These are phyloP conservation scores for Trichoderma koningiopsis DNA, from an alignment of 2,329 filamentous ascomycete genomes.

Conservation along the genomic window DNA sequence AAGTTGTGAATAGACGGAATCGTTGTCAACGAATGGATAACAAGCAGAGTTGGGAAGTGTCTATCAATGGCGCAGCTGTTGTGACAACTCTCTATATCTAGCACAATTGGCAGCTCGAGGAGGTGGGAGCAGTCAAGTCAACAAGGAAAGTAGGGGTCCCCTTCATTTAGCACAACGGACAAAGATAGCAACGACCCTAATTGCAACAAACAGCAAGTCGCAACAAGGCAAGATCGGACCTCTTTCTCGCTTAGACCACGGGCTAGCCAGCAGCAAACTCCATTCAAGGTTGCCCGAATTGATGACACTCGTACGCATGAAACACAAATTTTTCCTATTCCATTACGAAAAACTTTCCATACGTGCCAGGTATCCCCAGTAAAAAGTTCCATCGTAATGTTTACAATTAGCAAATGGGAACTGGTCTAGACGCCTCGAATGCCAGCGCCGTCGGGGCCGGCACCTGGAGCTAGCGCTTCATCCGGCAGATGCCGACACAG, in stretches of 20 bases:
- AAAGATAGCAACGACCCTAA: not conserved
- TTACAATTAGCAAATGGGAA: not conserved
- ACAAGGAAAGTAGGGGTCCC: not conserved
- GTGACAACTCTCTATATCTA: not conserved
- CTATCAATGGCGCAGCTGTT: not conserved
- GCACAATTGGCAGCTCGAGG: not conserved
- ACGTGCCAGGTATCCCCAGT: not conserved
- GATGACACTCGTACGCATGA: not conserved
- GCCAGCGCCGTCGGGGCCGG: slow-evolving; percentile 14
- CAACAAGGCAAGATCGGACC: not conserved
- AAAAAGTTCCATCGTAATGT: not conserved
- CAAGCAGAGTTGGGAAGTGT: too few species aligned
- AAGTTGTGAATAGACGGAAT: not conserved
- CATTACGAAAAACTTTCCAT: slow-evolving; percentile 11
- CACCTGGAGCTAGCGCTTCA: not conserved
- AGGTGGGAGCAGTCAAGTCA: not conserved
- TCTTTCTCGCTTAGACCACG: not conserved
- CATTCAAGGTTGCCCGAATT: not conserved
- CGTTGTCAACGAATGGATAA: too few species aligned
- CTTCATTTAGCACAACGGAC: not conserved
- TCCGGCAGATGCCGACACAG: slow-evolving; percentile 25
- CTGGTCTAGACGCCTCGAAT: not conserved
- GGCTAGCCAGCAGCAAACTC: not conserved
- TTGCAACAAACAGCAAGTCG: not conserved
- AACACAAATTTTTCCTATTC: not conserved